Evolutionary conservation across 306 rosid genomes (phyloP), one percentile per base, ranked within the genome.

Genomic region (Ormosia semicastrata): DNA sequence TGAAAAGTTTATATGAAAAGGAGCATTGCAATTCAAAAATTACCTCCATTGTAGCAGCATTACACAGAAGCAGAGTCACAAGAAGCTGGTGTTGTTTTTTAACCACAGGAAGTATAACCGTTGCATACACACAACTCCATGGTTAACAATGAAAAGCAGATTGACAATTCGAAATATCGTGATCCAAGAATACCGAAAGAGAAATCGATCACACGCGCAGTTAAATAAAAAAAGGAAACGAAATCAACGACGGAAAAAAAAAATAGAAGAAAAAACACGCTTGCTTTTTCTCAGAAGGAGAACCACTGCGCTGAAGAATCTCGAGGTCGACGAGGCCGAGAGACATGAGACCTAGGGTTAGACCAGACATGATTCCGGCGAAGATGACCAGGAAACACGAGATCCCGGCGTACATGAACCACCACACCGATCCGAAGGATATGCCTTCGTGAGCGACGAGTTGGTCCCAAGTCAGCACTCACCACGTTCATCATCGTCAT

Each of bases 41-140:
- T 76, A 95, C 99, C 89, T 95, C 99, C 99, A 95, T 95, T 57
- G 98, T 73, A 71, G 70, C 89, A 43, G 98, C 99, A 87, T n/a
- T n/a, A n/a, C n/a, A n/a, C n/a, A n/a, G n/a, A n/a, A n/a, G n/a
- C n/a, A n/a, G n/a, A n/a, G n/a, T 95, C 56, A 95, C 98, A 2
- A 95, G 94, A 53, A 95, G 97, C 90, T 89, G 98, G 73, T 95
- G 98, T 82, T 95, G 98, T 89, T 95, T 95, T 62, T 95, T 89
- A 83, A 95, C 98, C 58, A 95, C 98, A 0, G 98, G 98, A 63
- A 95, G 89, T 65, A 95, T 95, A 82, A 75, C 46, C 44, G 98
- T 98, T 95, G 85, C 84, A 81, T 40, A 65, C 12, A 67, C 8
- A 14, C 4, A 30, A 78, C 47, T 46, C 12, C 49, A 69, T 7